Evolutionary conservation across 2,329 filamentous ascomycete genomes (phyloP).

Genomic region (Ambrosiella beaveri): DNA sequence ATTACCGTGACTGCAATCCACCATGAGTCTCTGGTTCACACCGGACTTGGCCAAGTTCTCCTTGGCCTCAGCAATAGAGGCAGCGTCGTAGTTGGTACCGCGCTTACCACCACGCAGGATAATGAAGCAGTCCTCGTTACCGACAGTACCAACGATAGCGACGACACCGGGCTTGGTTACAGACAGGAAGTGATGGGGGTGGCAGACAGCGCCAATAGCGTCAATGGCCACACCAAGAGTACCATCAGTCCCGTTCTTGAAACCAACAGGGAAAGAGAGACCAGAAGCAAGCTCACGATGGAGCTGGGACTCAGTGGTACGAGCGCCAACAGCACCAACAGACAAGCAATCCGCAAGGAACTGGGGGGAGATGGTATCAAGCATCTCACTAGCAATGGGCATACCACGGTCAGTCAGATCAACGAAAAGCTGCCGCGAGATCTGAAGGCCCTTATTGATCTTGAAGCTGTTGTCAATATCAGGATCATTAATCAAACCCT

Average conservation of each 20-base stretch:
- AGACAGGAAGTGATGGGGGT: slow-evolving; percentile 91
- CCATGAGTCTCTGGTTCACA: slow-evolving; percentile 67
- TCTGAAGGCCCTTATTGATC: slow-evolving; percentile 90
- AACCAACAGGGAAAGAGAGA: slow-evolving; percentile 90
- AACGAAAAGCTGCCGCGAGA: slow-evolving; percentile 79
- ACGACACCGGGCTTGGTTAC: slow-evolving; percentile 94
- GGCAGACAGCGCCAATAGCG: slow-evolving; percentile 79
- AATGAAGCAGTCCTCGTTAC: slow-evolving; percentile 94
- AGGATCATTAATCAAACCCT: slow-evolving; percentile 95
- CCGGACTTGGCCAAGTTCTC: slow-evolving; percentile 58
- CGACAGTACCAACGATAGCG: slow-evolving; percentile 82
- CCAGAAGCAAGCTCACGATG: slow-evolving; percentile 89
- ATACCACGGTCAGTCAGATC: slow-evolving; percentile 84
- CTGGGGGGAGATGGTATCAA: slow-evolving; percentile 95
- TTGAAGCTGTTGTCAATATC: slow-evolving; percentile 98
- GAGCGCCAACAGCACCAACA: slow-evolving; percentile 83
- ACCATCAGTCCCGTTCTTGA: slow-evolving; percentile 98
- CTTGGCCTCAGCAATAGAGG: slow-evolving; percentile 72
- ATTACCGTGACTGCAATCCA: slow-evolving; percentile 96
- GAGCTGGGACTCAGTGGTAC: slow-evolving; percentile 89
- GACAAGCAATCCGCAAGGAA: slow-evolving; percentile 86
- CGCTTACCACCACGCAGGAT: slow-evolving; percentile 84
- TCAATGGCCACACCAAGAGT: slow-evolving; percentile 80
- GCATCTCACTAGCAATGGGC: slow-evolving; percentile 93
- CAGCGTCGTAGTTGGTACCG: slow-evolving; percentile 83